Conservation (phyloP, 768 basidiomycete species). For the Termitomyces sp. region DNA sequence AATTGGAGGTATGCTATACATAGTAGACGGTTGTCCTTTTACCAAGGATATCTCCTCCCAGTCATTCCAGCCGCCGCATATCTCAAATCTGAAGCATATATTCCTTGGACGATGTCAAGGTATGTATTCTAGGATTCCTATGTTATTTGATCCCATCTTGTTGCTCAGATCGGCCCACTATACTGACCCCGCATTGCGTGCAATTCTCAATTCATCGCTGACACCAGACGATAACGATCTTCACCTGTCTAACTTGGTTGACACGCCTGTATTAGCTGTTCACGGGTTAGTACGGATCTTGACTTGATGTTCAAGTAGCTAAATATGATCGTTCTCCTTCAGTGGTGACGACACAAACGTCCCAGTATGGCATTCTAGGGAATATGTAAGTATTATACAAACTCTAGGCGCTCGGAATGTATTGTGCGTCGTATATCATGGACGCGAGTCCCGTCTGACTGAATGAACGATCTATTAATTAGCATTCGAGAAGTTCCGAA, state of each 20-base stretch:
- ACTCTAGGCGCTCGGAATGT: constrained; percentile 48
- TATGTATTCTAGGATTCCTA: constrained; percentile 11
- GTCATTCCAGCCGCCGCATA: constrained; percentile 79
- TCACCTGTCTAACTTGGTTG: constrained; percentile 71
- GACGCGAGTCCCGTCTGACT: neutral
- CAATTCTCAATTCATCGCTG: constrained; percentile 68
- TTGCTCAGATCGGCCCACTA: constrained; percentile 62
- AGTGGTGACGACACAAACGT: constrained; percentile 84
- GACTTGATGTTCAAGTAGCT: neutral
- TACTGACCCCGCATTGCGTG: constrained; percentile 67
- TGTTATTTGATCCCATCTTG: neutral
- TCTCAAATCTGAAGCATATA: constrained; percentile 84
- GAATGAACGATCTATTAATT: neutral
- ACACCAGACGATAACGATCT: constrained; percentile 87
- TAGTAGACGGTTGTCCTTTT: neutral
- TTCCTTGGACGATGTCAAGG: constrained; percentile 66
- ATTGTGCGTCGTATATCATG: constrained; percentile 31
- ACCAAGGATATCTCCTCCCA: constrained; percentile 18
- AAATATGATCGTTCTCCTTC: neutral
- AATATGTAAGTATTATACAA: constrained; percentile 52
- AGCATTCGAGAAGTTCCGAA: constrained; percentile 62
- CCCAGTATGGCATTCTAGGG: constrained; percentile 79
- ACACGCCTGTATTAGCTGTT: constrained; percentile 66
- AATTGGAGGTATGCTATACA: constrained; percentile 41
- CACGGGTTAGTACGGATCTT: constrained; percentile 57